phyloP scores from a whole-genome alignment of 805 yeast genomes.

The Saturnispora quitensis region DNA sequence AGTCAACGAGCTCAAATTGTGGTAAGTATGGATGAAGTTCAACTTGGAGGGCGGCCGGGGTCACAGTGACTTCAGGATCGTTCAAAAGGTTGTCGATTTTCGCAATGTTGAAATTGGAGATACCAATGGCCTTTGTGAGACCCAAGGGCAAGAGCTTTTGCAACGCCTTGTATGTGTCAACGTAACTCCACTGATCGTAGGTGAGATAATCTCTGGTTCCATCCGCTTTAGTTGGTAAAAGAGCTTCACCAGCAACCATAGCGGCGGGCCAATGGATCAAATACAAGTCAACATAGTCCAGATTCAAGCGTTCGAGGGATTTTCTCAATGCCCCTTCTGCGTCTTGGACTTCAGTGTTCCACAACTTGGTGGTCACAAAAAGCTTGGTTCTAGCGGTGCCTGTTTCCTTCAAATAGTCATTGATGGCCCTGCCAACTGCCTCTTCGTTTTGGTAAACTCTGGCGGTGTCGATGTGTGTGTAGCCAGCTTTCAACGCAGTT shows the following conservation, averaged over 20 bases:
- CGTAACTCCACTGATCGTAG: constrained; percentile 28
- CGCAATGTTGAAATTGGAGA: constrained; percentile 59
- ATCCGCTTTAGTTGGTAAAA: constrained; percentile 28
- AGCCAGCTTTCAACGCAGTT: constrained; percentile 56
- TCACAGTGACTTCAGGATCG: constrained; percentile 37
- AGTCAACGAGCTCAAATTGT: constrained; percentile 51
- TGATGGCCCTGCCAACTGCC: constrained; percentile 48
- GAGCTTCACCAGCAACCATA: constrained; percentile 30
- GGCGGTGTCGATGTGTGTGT: constrained; percentile 75
- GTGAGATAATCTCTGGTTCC: constrained; percentile 29
- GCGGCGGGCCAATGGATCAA: constrained; percentile 61
- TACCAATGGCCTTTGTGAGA: constrained; percentile 61
- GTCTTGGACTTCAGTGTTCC: constrained; percentile 34
- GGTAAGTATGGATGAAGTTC: constrained; percentile 71
- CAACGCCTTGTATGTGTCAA: constrained; percentile 58
- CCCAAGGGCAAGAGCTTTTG: constrained; percentile 49
- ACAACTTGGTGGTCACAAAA: constrained; percentile 57
- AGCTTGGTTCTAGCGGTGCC: constrained; percentile 51
- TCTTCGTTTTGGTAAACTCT: constrained; percentile 59
- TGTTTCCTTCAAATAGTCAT: constrained; percentile 34
- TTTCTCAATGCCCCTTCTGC: constrained; percentile 40
- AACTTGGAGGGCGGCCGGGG: constrained; percentile 68
- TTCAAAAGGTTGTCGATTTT: constrained; percentile 45
- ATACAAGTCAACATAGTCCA: constrained; percentile 58
- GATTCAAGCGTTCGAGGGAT: constrained; percentile 41